Conservation (phyloP, 148 eudicot species). For the Nyssa sinensis region DNA sequence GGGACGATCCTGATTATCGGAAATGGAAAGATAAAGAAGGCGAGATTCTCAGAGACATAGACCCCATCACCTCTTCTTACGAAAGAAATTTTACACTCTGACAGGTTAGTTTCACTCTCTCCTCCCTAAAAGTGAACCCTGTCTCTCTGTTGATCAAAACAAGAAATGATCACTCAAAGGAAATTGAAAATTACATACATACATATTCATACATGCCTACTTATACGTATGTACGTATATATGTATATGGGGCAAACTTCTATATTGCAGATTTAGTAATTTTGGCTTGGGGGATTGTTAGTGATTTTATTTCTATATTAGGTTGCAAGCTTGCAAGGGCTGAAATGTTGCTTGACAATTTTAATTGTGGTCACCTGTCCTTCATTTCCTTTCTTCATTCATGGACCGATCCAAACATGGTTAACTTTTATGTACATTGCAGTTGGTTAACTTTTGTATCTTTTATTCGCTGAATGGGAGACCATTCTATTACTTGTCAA, state of each 20-base stretch:
- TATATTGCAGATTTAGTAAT: neutral
- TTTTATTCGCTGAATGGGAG: too few species aligned
- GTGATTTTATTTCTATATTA: too few species aligned
- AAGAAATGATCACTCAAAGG: too few species aligned
- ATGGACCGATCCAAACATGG: too few species aligned
- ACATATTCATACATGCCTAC: neutral
- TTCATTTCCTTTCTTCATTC: too few species aligned
- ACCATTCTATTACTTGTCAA: too few species aligned
- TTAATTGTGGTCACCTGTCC: too few species aligned
- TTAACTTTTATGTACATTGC: too few species aligned
- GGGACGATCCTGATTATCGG: conserved; percentile 34
- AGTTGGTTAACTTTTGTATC: too few species aligned
- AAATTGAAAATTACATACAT: too few species aligned
- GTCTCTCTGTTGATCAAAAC: too few species aligned
- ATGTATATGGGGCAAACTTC: neutral
- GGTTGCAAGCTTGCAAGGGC: neutral
- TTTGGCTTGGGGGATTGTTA: neutral
- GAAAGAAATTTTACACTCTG: conserved; percentile 72
- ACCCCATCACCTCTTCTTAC: conserved; percentile 47
- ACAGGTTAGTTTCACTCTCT: conserved; percentile 54
- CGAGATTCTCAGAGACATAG: conserved; percentile 56
- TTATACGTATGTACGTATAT: neutral
- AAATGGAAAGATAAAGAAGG: conserved; percentile 64
- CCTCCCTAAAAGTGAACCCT: neutral
- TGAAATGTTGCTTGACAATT: too few species aligned